A percentile compares a stretch with the other conserved stretches of the same genome.
Evolutionary conservation across 164 flowering plant genomes (phyloP).

Genomic region (Paratinospora sagittata): DNA sequence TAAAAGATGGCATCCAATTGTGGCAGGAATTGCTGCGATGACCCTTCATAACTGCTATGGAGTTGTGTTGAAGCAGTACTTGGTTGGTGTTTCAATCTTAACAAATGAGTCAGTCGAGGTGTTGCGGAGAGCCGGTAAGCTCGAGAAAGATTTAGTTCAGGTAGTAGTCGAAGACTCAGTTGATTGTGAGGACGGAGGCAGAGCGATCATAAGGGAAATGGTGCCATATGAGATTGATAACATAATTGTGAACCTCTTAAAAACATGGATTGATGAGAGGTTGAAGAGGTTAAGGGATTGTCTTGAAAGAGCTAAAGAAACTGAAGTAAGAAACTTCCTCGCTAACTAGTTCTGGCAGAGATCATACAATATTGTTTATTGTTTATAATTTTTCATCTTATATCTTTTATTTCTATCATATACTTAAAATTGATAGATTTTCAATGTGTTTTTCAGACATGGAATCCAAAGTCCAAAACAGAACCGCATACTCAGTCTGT

Average conservation of each 20-base stretch:
- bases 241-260: constrained; percentile 39
- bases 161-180: constrained; percentile 84
- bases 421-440: not conserved
- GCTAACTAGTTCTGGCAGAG: not conserved
- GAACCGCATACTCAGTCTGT: constrained; percentile 89
- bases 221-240: constrained; percentile 79
- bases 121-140: constrained; percentile 70
- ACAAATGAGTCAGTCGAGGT: constrained; percentile 47
- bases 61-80: constrained; percentile 57
- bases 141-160: constrained; percentile 73
- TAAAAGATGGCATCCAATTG: constrained; percentile 70
- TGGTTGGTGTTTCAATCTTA: constrained; percentile 32
- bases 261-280: constrained; percentile 62
- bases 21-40: constrained; percentile 77
- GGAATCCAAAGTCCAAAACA: constrained; percentile 92
- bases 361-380: too few species aligned
- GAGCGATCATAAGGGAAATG: constrained; percentile 69
- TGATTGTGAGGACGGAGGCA: constrained; percentile 84
- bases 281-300: constrained; percentile 38
- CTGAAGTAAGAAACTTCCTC: constrained; percentile 48
- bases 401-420: not conserved
- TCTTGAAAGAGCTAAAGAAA: constrained; percentile 60
- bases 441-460: constrained; percentile 44
- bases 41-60: constrained; percentile 82
- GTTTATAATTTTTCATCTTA: not conserved